phyloP scores from a whole-genome alignment of 805 yeast genomes.

The Candida piceae region DNA sequence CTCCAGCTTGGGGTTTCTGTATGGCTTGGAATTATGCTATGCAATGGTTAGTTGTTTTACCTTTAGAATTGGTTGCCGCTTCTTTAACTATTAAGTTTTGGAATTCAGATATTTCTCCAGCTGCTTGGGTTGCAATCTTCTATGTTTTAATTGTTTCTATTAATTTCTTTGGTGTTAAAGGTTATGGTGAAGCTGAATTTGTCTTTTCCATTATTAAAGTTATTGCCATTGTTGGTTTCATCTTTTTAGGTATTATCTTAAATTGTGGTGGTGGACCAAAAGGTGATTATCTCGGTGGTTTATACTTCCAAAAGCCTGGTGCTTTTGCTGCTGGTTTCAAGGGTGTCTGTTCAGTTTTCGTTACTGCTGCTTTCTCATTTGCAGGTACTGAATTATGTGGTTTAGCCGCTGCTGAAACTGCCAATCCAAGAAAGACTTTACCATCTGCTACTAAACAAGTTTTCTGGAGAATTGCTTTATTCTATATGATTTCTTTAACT shows the following conservation, averaged over 20 bases:
- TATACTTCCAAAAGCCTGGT: slow-evolving; percentile 58
- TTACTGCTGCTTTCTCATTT: slow-evolving; percentile 58
- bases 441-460: slow-evolving; percentile 64
- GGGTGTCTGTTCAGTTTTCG: slow-evolving; percentile 60
- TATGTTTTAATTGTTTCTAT: slow-evolving; percentile 45
- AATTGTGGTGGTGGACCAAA: slow-evolving; percentile 61
- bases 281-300: slow-evolving; percentile 54
- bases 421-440: slow-evolving; percentile 54
- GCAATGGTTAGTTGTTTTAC: slow-evolving; percentile 51
- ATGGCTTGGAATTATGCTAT: slow-evolving; percentile 56
- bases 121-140: slow-evolving; percentile 53
- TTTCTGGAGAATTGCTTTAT: slow-evolving; percentile 56
- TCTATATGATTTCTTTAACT: slow-evolving; percentile 50
- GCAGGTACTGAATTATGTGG: slow-evolving; percentile 66
- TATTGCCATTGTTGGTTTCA: slow-evolving; percentile 54
- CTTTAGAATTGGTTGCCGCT: slow-evolving; percentile 52
- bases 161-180: slow-evolving; percentile 58
- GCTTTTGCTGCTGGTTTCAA: slow-evolving; percentile 50
- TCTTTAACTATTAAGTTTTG: slow-evolving; percentile 47
- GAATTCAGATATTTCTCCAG: slow-evolving; percentile 41
- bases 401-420: slow-evolving; percentile 62
- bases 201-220: slow-evolving; percentile 50
- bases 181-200: slow-evolving; percentile 68
- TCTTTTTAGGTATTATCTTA: slow-evolving; percentile 48
- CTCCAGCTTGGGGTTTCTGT: slow-evolving; percentile 56